Conservation (phyloP, 352 stramenopile species). For the Phytophthora aleatoria region DNA sequence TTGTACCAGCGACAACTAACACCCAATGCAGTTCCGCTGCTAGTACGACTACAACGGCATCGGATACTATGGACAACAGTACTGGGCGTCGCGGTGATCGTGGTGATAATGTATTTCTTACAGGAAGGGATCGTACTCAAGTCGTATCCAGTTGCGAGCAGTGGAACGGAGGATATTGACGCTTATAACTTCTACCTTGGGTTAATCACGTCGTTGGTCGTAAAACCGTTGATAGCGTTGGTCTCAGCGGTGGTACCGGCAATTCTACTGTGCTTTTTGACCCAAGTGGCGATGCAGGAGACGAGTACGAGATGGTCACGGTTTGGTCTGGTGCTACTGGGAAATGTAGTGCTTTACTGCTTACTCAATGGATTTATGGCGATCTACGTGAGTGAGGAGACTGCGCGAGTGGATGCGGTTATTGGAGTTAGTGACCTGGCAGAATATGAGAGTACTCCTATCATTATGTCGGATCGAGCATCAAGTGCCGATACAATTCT, state of each 20-base stretch:
- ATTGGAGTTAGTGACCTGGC: constrained; percentile 40
- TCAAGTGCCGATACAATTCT: constrained; percentile 48
- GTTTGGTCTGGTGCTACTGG: constrained; percentile 33
- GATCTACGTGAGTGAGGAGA: constrained; percentile 51
- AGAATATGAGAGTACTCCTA: constrained; percentile 6
- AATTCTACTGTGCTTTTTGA: constrained; percentile 61
- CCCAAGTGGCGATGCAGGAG: constrained; percentile 53
- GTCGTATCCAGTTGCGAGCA: constrained; percentile 28
- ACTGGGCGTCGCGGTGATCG: constrained; percentile 21
- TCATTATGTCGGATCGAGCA: neutral
- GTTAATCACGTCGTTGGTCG: constrained; percentile 34
- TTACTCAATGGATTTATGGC: constrained; percentile 69
- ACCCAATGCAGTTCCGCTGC: constrained; percentile 45
- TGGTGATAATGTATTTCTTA: constrained; percentile 39
- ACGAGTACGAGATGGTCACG: constrained; percentile 32
- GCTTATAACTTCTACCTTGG: constrained; percentile 53
- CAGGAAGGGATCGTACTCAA: constrained; percentile 43
- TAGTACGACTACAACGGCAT: constrained; percentile 46
- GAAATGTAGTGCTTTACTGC: constrained; percentile 57
- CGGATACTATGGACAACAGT: constrained; percentile 42
- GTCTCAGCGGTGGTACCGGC: constrained; percentile 54
- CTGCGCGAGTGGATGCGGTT: constrained; percentile 24
- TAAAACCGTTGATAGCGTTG: constrained; percentile 57
- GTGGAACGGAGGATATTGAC: neutral
- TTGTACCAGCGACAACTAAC: constrained; percentile 39